These are phyloP conservation scores for Aspergillus homomorphus DNA, from an alignment of 495 filamentous ascomycete genomes.

Conservation along the genomic window DNA sequence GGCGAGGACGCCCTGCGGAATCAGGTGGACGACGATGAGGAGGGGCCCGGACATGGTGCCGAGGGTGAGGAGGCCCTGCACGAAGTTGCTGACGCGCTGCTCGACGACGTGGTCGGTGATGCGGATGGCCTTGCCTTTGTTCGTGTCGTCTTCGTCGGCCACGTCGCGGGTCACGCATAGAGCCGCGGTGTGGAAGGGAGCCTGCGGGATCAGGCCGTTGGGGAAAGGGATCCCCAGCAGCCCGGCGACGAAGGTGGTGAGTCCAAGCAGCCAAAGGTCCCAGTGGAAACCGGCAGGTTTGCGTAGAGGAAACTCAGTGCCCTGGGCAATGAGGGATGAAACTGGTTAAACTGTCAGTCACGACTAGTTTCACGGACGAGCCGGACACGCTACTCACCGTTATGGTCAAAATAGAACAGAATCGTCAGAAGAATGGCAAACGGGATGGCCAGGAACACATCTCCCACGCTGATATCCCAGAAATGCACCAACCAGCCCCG, in stretches of 20 bases:
- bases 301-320: constrained; percentile 82
- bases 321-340: constrained; percentile 85
- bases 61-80: constrained; percentile 77
- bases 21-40: constrained; percentile 75
- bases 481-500: constrained; percentile 83
- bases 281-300: constrained; percentile 97
- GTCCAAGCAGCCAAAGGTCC: constrained; percentile 88
- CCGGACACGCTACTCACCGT: constrained; percentile 44
- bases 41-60: constrained; percentile 88
- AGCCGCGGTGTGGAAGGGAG: constrained; percentile 85
- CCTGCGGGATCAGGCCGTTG: constrained; percentile 90
- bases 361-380: neutral
- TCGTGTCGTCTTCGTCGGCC: constrained; percentile 53
- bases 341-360: constrained; percentile 42
- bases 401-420: constrained; percentile 93
- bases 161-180: constrained; percentile 71
- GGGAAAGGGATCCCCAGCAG: constrained; percentile 86
- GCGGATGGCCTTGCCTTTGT: constrained; percentile 61
- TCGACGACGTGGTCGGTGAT: constrained; percentile 77
- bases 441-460: constrained; percentile 85
- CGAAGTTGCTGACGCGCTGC: constrained; percentile 83
- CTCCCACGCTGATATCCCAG: constrained; percentile 72
- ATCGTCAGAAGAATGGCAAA: constrained; percentile 84
- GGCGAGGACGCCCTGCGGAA: constrained; percentile 83
- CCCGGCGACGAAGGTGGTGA: constrained; percentile 81